Conservation (phyloP, 768 basidiomycete species). For the Pholiota molesta region DNA sequence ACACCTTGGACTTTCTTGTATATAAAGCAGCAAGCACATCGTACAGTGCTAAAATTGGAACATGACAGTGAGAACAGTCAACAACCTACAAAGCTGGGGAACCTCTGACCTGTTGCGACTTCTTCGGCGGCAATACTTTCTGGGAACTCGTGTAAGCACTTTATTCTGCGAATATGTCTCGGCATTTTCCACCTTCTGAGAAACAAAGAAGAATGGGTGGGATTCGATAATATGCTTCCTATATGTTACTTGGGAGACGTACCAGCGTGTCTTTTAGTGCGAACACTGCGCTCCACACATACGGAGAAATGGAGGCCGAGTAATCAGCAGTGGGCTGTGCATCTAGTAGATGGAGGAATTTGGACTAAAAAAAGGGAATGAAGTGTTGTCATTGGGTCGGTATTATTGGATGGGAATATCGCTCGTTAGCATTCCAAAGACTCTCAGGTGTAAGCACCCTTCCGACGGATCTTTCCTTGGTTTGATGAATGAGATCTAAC, state of each 20-base stretch:
- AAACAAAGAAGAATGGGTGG: background rate
- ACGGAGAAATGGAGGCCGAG: no score
- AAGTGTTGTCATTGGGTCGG: background rate
- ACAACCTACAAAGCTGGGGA: constrained; percentile 3
- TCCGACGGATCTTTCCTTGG: background rate
- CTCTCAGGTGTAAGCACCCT: background rate
- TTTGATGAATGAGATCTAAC: constrained; percentile 9
- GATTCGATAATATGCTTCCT: background rate
- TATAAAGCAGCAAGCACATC: constrained; percentile 12
- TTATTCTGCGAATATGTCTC: constrained; percentile 1
- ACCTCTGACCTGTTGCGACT: constrained; percentile 1
- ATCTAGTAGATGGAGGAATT: background rate
- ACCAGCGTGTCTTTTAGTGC: background rate
- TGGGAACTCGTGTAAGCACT: background rate
- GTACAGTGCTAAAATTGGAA: constrained; percentile 1
- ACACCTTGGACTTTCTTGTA: background rate
- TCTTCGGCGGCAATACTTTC: background rate
- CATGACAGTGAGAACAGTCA: constrained; percentile 4
- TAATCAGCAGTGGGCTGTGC: no score
- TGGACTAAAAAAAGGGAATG: background rate
- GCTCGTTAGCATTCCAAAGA: background rate
- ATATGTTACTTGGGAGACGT: background rate
- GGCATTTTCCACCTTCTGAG: constrained; percentile 5
- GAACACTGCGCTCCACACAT: no score
- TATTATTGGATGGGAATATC: background rate